Evolutionary conservation across 2,329 filamentous ascomycete species (phyloP).

Genomic region (Colletotrichum tamarilloi): DNA sequence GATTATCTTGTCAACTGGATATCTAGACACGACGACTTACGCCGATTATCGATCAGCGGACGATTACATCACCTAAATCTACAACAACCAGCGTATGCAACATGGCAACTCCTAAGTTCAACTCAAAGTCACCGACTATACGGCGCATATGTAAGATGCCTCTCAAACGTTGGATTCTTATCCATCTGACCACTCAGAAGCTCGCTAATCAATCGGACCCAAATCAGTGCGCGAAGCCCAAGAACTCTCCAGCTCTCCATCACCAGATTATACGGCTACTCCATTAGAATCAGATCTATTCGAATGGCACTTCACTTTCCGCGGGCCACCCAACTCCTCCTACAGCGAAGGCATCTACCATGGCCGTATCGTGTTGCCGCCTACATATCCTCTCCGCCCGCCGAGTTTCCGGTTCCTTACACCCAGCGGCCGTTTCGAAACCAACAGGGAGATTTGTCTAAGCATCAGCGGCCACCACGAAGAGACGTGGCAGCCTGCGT

Average conservation of each 20-base stretch:
- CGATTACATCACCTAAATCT: conserved; percentile 1
- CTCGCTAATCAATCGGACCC: neutral
- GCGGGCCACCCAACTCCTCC: conserved; percentile 83
- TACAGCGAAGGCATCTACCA: conserved; percentile 91
- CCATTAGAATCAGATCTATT: conserved; percentile 92
- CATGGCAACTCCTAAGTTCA: conserved; percentile 64
- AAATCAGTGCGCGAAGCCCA: conserved; percentile 84
- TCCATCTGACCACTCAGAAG: neutral
- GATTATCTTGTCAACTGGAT: neutral
- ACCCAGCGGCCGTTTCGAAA: conserved; percentile 91
- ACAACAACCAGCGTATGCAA: conserved; percentile 30
- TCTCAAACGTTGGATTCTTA: neutral
- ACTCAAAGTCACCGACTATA: conserved; percentile 84
- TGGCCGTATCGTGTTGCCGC: conserved; percentile 90
- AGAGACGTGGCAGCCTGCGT: conserved; percentile 98
- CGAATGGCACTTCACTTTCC: conserved; percentile 99
- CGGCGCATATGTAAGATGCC: conserved; percentile 77
- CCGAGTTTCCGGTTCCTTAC: conserved; percentile 97
- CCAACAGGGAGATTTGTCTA: conserved; percentile 96
- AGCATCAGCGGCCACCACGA: conserved; percentile 96
- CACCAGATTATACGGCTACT: conserved; percentile 84
- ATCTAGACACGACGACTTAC: neutral
- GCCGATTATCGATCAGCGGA: neutral
- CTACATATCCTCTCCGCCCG: conserved; percentile 89
- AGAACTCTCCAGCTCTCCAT: conserved; percentile 84